Percentiles rank a stretch among this genome's conserved stretches.
Conservation (phyloP, 768 basidiomycete genomes). For the Lentinula lateritia region DNA sequence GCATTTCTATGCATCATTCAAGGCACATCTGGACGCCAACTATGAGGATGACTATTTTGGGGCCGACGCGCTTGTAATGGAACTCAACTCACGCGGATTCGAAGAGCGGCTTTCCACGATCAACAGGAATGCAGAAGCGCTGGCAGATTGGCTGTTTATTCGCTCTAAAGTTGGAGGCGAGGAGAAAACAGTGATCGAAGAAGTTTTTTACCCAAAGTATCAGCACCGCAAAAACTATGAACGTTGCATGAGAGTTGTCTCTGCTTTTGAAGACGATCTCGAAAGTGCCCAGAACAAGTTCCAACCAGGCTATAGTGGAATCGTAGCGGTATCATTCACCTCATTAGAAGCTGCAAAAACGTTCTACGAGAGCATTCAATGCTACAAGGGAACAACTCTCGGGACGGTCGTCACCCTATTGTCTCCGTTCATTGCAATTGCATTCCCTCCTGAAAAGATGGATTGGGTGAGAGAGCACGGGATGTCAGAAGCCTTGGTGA, state of each 20-base stretch:
- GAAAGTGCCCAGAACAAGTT: slow-evolving; percentile 16
- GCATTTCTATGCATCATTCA: slow-evolving; percentile 63
- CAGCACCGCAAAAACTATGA: slow-evolving; percentile 66
- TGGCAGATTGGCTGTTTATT: slow-evolving; percentile 73
- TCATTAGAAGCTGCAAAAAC: slow-evolving; percentile 59
- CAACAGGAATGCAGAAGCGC: slow-evolving; percentile 75
- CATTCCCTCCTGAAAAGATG: slow-evolving; percentile 69
- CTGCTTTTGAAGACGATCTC: slow-evolving; percentile 25
- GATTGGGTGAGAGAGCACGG: slow-evolving; percentile 89
- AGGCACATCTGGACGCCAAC: slow-evolving; percentile 42
- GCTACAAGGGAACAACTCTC: slow-evolving; percentile 84
- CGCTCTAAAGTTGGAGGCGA: slow-evolving; percentile 43
- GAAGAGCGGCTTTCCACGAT: slow-evolving; percentile 64
- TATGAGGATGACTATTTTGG: slow-evolving; percentile 87
- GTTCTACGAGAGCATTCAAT: slow-evolving; percentile 81
- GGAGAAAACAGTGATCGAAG: slow-evolving; percentile 53
- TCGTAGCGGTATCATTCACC: slow-evolving; percentile 85
- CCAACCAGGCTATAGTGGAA: slow-evolving; percentile 68
- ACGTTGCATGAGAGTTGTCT: slow-evolving; percentile 49
- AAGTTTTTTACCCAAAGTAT: slow-evolving; percentile 90
- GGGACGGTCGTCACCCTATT: slow-evolving; percentile 97
- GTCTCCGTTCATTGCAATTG: slow-evolving; percentile 88
- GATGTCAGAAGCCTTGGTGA: slow-evolving; percentile 77
- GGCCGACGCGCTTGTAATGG: slow-evolving; percentile 94
- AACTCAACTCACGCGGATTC: slow-evolving; percentile 96